A percentile compares a stretch with the other conserved stretches of the same genome.
Evolutionary conservation across 805 yeast genomes (phyloP).

Genomic region (Cyberlindnera samutprakarnensis): DNA sequence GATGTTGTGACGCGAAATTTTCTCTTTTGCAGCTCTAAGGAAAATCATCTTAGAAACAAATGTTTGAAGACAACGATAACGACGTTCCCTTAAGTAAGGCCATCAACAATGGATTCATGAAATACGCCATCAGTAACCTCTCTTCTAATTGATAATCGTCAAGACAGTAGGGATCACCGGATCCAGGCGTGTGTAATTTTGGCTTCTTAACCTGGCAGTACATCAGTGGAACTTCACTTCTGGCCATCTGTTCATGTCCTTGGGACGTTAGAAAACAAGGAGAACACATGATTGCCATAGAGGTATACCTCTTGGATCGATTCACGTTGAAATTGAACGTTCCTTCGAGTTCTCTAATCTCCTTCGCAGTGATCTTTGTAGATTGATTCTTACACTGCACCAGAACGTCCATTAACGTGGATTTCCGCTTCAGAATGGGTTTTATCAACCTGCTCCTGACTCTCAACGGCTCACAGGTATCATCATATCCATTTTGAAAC

Average conservation of each 20-base stretch:
- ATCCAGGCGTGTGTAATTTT: too few relatives aligned
- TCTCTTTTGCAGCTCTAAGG: neutral
- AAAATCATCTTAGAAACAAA: neutral
- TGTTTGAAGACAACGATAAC: neutral
- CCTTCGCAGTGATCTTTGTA: constrained; percentile 19
- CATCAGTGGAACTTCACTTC: constrained; percentile 15
- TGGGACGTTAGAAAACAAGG: constrained; percentile 16
- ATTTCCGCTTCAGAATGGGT: constrained; percentile 6
- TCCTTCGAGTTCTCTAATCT: constrained; percentile 20
- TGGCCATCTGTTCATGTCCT: constrained; percentile 15
- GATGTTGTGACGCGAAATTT: neutral
- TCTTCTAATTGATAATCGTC: too few relatives aligned
- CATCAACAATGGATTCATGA: constrained; percentile 12
- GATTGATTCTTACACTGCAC: constrained; percentile 20
- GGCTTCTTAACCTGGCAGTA: constrained; percentile 13
- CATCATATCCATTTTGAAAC: neutral
- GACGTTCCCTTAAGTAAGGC: constrained; percentile 12
- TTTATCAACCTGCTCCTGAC: constrained; percentile 8
- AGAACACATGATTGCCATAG: constrained; percentile 17
- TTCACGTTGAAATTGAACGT: constrained; percentile 15
- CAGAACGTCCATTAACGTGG: constrained; percentile 11
- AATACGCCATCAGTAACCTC: constrained; percentile 7
- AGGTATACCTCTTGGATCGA: constrained; percentile 6
- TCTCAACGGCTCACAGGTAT: neutral
- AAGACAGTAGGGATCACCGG: too few relatives aligned